Conservation (phyloP, 2,329 filamentous ascomycete species). For the Fusarium oligoseptatum region DNA sequence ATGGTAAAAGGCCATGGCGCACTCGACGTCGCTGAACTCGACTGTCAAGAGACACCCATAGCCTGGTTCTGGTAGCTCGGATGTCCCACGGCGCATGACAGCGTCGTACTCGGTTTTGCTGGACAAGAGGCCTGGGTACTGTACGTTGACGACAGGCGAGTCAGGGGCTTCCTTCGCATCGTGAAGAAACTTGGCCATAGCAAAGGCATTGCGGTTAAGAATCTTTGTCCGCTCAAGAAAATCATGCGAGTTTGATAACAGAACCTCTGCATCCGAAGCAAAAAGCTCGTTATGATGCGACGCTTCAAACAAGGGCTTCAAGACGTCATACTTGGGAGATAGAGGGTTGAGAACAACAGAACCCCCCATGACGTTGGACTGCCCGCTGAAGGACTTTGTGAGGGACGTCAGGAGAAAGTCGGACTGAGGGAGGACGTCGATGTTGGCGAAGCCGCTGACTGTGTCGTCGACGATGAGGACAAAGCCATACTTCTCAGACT, state of each 20-base stretch:
- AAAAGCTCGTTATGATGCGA: constrained; percentile 61
- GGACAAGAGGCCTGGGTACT: constrained; percentile 58
- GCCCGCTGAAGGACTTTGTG: constrained; percentile 71
- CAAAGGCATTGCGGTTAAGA: constrained; percentile 60
- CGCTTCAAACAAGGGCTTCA: constrained; percentile 50
- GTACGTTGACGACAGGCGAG: constrained; percentile 56
- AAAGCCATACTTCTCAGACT: constrained; percentile 59
- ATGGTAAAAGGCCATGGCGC: constrained; percentile 64
- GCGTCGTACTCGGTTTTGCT: constrained; percentile 51
- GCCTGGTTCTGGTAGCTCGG: constrained; percentile 62
- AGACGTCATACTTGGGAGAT: constrained; percentile 55
- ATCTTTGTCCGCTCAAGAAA: constrained; percentile 56
- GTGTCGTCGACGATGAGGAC: constrained; percentile 64
- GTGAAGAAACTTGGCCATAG: constrained; percentile 57
- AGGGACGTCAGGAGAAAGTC: constrained; percentile 66
- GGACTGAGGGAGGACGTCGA: constrained; percentile 62
- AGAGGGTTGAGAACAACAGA: constrained; percentile 63
- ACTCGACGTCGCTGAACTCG: constrained; percentile 59
- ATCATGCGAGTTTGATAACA: constrained; percentile 60
- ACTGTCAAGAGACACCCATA: constrained; percentile 68
- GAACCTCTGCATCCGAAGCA: constrained; percentile 58
- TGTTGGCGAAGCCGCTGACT: constrained; percentile 60
- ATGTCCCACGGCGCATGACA: constrained; percentile 53
- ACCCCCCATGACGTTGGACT: constrained; percentile 68
- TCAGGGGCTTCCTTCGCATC: constrained; percentile 43